phyloP scores from a whole-genome alignment of 1,284 basidiomycete species.

The Irpex rosettiformis region DNA sequence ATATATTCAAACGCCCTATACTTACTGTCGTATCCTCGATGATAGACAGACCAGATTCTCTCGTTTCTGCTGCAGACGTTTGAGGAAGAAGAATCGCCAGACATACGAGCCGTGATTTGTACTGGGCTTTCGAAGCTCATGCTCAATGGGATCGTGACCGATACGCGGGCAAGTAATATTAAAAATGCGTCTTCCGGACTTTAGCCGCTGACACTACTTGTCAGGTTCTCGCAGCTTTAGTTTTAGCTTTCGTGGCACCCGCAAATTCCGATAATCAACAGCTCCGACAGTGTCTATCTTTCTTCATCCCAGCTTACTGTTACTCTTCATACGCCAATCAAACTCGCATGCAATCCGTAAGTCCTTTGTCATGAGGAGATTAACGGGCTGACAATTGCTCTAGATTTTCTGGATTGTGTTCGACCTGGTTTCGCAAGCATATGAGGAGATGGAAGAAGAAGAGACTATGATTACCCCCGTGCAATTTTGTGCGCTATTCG shows the following conservation, averaged over 20 bases:
- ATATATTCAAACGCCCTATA: too few species aligned
- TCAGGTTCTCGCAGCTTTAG: slow-evolving; percentile 75
- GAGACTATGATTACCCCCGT: slow-evolving; percentile 69
- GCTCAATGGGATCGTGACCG: slow-evolving; percentile 74
- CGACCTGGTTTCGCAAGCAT: slow-evolving; percentile 58
- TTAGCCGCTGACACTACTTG: too few species aligned
- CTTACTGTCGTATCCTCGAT: too few species aligned
- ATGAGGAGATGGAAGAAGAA: slow-evolving; percentile 62
- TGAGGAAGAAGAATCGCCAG: slow-evolving; percentile 65
- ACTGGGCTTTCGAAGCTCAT: slow-evolving; percentile 88
- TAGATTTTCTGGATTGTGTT: slow-evolving; percentile 77
- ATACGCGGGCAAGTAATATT: slow-evolving; percentile 48
- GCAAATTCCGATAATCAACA: slow-evolving; percentile 81
- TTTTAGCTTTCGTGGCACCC: slow-evolving; percentile 83
- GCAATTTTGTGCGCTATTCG: slow-evolving; percentile 80
- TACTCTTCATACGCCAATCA: slow-evolving; percentile 81
- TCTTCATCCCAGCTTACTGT: slow-evolving; percentile 92
- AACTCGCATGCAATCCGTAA: slow-evolving; percentile 67
- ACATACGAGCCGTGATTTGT: slow-evolving; percentile 73
- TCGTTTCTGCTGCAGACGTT: slow-evolving; percentile 72
- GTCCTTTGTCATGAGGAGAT: slow-evolving; percentile 15
- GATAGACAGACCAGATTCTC: slow-evolving; percentile 61
- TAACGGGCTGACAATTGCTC: not conserved
- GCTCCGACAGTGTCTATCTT: slow-evolving; percentile 86
- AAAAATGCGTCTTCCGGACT: too few species aligned